Conservation (phyloP, 176 grass and related monocot species). For the Avena eriantha region DNA sequence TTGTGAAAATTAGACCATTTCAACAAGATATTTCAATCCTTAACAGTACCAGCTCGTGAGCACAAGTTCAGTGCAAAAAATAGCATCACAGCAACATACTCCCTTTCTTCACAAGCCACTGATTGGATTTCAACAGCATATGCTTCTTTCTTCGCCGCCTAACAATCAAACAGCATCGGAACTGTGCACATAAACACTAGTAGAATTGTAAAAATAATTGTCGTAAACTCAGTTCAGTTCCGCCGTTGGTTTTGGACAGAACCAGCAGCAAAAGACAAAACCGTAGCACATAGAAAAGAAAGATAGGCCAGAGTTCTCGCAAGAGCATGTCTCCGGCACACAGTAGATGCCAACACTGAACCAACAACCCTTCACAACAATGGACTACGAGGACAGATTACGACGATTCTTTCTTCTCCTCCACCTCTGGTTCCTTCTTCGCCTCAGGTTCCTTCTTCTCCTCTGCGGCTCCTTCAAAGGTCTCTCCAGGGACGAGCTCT, state of each 20-base stretch:
- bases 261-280: constrained; percentile 47
- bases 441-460: constrained; percentile 56
- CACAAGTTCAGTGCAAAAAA: no score
- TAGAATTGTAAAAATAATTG: not conserved
- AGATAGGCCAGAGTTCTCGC: constrained; percentile 36
- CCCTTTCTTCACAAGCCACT: no score
- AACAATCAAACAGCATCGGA: not conserved
- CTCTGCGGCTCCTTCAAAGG: constrained; percentile 68
- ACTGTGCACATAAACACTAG: constrained; percentile 1
- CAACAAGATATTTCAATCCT: no score
- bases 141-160: no score
- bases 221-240: constrained; percentile 48
- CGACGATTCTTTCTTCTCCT: constrained; percentile 54
- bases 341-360: constrained; percentile 34
- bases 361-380: constrained; percentile 46
- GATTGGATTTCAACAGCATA: no score
- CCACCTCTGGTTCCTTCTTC: constrained; percentile 42
- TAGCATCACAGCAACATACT: no score
- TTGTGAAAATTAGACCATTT: no score
- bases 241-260: constrained; percentile 25
- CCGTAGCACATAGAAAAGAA: constrained; percentile 21
- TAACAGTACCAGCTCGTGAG: no score
- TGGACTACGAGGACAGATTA: constrained; percentile 25
- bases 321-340: constrained; percentile 44
- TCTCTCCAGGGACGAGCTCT: constrained; percentile 75